Evolutionary conservation across 2,329 filamentous ascomycete species (phyloP).

Genomic region (Macrophomina pseudophaseolina): DNA sequence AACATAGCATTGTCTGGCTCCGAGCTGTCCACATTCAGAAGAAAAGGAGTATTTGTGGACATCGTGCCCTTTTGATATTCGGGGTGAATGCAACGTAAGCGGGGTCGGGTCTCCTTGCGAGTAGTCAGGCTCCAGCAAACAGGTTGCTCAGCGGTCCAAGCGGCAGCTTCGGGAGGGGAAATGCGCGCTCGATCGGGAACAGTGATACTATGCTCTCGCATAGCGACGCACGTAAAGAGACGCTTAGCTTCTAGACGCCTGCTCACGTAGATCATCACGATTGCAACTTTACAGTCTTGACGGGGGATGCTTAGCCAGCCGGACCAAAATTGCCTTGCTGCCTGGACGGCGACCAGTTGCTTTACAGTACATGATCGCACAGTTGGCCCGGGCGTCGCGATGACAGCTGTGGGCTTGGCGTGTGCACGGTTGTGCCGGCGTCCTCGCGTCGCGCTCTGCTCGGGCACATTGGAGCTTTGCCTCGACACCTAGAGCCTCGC

Average conservation of each 20-base stretch:
- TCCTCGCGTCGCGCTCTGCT: conserved; percentile 23
- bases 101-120: conserved; percentile 1
- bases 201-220: neutral
- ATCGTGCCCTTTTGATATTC: neutral
- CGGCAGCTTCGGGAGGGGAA: conserved; percentile 10
- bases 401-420: conserved; percentile 22
- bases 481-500: conserved; percentile 9
- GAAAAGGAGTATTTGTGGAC: too few species aligned
- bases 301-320: neutral
- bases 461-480: conserved; percentile 26
- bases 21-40: neutral
- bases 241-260: neutral
- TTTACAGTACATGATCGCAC: neutral
- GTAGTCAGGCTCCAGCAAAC: conserved; percentile 2
- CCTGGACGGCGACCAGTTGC: neutral
- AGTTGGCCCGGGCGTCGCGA: neutral
- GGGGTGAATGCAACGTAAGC: neutral
- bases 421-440: conserved; percentile 1
- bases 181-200: neutral
- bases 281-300: too few species aligned
- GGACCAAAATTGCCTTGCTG: conserved; percentile 13
- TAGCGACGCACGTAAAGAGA: neutral
- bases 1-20: too few species aligned
- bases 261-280: too few species aligned
- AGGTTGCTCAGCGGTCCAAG: conserved; percentile 15